These are phyloP conservation scores for Aspergillus bertholletiae DNA, from an alignment of 495 filamentous ascomycete genomes.

Conservation along the genomic window DNA sequence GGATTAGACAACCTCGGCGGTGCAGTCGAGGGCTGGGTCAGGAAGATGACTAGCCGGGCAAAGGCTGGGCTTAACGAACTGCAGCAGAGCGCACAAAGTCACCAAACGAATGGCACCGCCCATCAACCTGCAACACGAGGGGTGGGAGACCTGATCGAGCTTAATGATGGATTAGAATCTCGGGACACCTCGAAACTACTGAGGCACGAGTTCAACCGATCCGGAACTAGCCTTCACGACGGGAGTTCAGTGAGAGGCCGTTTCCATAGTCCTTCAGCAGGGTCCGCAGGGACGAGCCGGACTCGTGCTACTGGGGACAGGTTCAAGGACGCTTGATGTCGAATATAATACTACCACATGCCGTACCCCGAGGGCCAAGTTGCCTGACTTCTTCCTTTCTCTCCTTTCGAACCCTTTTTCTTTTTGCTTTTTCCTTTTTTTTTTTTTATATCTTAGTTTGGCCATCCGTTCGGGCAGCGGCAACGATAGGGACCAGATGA, in stretches of 20 bases:
- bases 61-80: slow-evolving; percentile 39
- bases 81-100: slow-evolving; percentile 30
- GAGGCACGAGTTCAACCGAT: slow-evolving; percentile 19
- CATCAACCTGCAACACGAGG: slow-evolving; percentile 36
- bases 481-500: background rate
- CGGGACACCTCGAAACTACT: slow-evolving; percentile 18
- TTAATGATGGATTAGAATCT: slow-evolving; percentile 58
- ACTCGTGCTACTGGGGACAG: slow-evolving; percentile 33
- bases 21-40: slow-evolving; percentile 83
- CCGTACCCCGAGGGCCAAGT: background rate
- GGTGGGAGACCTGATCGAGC: slow-evolving; percentile 77
- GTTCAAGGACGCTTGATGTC: slow-evolving; percentile 29
- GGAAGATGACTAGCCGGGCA: slow-evolving; percentile 63
- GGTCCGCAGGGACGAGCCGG: slow-evolving; percentile 39
- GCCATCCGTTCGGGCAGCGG: slow-evolving; percentile 3
- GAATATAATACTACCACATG: slow-evolving; percentile 2
- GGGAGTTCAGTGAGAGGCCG: slow-evolving; percentile 17
- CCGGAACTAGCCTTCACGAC: slow-evolving; percentile 14
- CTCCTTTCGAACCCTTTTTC: background rate
- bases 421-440: too few relatives aligned
- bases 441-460: background rate
- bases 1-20: slow-evolving; percentile 79
- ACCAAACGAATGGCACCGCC: slow-evolving; percentile 28
- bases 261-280: slow-evolving; percentile 27
- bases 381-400: too few relatives aligned